Evolutionary conservation across 2,329 filamentous ascomycete species (phyloP).

Genomic region (Exophiala viscosa): DNA sequence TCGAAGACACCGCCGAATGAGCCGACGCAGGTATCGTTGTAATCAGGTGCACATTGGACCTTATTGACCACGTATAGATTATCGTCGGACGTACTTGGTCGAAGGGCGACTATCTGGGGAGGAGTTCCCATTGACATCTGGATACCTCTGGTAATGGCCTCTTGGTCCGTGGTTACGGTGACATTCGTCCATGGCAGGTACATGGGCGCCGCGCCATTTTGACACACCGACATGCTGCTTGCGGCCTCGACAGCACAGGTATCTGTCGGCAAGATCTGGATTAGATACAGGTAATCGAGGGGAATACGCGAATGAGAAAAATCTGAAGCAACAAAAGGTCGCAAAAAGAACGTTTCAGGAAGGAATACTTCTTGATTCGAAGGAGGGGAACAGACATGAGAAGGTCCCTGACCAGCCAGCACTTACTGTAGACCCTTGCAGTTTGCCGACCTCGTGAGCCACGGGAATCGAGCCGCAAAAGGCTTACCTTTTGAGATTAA

Average conservation of each 20-base stretch:
- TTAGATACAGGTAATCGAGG: not conserved
- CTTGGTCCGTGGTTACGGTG: constrained; percentile 24
- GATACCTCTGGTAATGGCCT: constrained; percentile 22
- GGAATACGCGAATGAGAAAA: not conserved
- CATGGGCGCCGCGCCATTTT: constrained; percentile 24
- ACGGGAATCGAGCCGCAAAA: no score
- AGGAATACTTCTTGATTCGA: not conserved
- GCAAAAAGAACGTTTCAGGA: not conserved
- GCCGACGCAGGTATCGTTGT: constrained; percentile 22
- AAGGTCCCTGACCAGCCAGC: not conserved
- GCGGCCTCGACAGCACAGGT: constrained; percentile 2
- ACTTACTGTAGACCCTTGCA: no score
- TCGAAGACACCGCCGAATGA: constrained; percentile 25
- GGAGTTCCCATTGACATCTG: constrained; percentile 23
- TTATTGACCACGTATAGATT: constrained; percentile 24
- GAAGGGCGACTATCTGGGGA: constrained; percentile 25
- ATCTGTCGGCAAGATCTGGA: not conserved
- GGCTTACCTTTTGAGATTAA: no score
- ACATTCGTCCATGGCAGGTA: constrained; percentile 20
- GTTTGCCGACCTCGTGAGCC: no score
- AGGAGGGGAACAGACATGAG: not conserved
- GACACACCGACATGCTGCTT: constrained; percentile 19
- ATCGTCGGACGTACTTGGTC: constrained; percentile 21
- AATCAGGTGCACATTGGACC: constrained; percentile 22
- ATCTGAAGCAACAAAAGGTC: constrained; percentile 1